Base-by-base conservation (phyloP, 108 stramenopile genomes). In the Cyclotella cryptica region DNA sequence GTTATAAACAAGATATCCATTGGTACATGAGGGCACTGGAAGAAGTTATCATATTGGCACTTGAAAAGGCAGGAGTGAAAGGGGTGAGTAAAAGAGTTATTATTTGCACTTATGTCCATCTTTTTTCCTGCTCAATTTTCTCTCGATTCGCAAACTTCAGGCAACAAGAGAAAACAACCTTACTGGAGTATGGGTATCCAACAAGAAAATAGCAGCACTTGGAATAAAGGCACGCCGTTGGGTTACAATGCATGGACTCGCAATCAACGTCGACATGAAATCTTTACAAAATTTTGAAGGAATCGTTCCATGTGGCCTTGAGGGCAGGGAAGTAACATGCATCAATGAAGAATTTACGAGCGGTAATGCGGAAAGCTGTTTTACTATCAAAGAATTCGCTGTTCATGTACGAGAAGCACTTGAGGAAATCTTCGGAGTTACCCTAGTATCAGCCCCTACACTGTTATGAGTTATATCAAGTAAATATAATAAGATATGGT, bases 241-340 rank as follows among this genome's bases (percentile, higher is more conserved):
- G 99, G 69, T 98, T 22, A 99, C 99, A 44, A 95, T 96, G 93
- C 99, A 99, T 78, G 99, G 99, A 15, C 62, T 99, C 17, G 96
- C 99, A 39, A 85, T 99, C 46, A 99, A 99, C 78, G 92, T 98
- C 7, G 88, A 90, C 58, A 39, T 74, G 41, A 30, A 69, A 53
- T 81, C 86, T 17, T 69, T 95, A 64, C 68, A 72, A 62, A 83
- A 86, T 51, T 95, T 95, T 75, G 74, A 86, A 21, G 90, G 90
- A 8, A 95, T 95, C 61, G 90, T 95, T n/a, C 92, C 94, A 8
- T 95, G 94, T 72, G 94, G 94, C 24, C 60, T 95, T 54, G 88
- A 85, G 53, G 91, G 90, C 10, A 85, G 88, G 30, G 69, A 82
- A 28, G 94, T 95, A n/a, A 87, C 87, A 61, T 92, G 89, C 64